Base-by-base conservation (phyloP, 1,284 basidiomycete species). In the Sporisorium reilianum region DNA sequence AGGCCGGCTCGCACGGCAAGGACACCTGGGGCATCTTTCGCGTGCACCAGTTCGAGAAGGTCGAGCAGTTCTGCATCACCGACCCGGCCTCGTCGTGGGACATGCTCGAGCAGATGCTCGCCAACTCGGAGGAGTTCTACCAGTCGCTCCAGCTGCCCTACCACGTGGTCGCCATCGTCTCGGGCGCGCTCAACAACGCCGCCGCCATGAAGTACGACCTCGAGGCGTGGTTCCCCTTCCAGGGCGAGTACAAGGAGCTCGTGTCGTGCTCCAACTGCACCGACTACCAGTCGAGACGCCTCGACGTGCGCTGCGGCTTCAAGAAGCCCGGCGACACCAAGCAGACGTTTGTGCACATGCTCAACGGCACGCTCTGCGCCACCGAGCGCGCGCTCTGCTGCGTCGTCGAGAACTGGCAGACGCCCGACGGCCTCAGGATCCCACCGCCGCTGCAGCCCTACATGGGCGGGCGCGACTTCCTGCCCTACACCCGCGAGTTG, bases 21-120 rank as follows among this genome's bases (percentile, higher is more conserved):
- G 97, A 99, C 83, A 98, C 97, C 87, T 98, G 96, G 95, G 97
- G 96, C 64, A 97, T 98, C 86, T 99, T 99, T 90, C 93, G 97
- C 38, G 95, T 99, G 55, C 97, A 99, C 86, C 97, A 99, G 86
- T 99, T 99, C 80, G 97, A 99, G 87, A 99, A 99, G 87, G 89
- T 99, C 55, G 97, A 99, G 85, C 89, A 90, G 85, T 99, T 99
- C 87, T 91, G 92, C 87, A 89, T 99, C 79, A 97, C 95, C 23
- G 92, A 94, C 57, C 95, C 97, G 3, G 81, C 81, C n/a, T 77
- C 77, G 25, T 97, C 94, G 83, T 95, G 95, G 91, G 92, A 91
- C 83, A 92, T 92, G 90, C 92, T 99, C 80, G 93, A 99, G 72
- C 87, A 88, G 72, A 99, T 99, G 96, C 85, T 98, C 48, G 89